Base-by-base conservation (phyloP, 371 early-diverging fungal species). In the Haplosporangium sp. region DNA sequence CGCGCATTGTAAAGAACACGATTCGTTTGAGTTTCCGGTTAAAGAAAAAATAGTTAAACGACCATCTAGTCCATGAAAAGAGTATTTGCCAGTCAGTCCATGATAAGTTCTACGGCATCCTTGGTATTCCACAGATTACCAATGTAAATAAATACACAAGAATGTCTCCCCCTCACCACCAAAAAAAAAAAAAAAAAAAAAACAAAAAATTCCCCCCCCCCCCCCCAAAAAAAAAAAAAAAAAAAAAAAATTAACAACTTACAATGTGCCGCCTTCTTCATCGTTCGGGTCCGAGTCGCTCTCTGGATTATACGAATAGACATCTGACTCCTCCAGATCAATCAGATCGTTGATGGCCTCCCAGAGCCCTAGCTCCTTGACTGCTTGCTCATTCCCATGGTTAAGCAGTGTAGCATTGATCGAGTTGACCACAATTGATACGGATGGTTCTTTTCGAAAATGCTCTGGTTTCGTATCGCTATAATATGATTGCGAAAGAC, bases 41-140 rank as follows among this genome's bases (percentile, higher is more conserved):
- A 69, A 91, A 93, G 84, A 98, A 96, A 68, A 98, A 96, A 85
- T 94, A 95, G 85, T 96, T 95, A 83, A 96, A 92, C 37, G 94
- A 94, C 97, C 96, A 95, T 43, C 94, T 94, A 69, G 4, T 29
- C 29, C 1, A 4, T 29, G 29, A 29, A 4, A 29, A 29, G 29
- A 29, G 4, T 29, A 4, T 2, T 29, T 29, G 4, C 29, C 29
- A 29, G 1, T 29, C 4, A 29, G 29, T 29, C 29, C 29, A 29
- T 29, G 29, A 29, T 29, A 29, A 1, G 29, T 29, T 29, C 29
- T 29, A 29, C 29, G 29, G 4, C 29, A 29, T 29, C 29, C 29
- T 29, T 29, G 29, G 29, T 29, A 29, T 29, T 4, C 29, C 29
- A 29, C 29, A 29, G 2, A 29, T 29, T 29, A 4, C 29, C 29